Evolutionary conservation across 306 rosid species (phyloP), one percentile per base, ranked within the genome.

Genomic region (Corylus heterophylla): DNA sequence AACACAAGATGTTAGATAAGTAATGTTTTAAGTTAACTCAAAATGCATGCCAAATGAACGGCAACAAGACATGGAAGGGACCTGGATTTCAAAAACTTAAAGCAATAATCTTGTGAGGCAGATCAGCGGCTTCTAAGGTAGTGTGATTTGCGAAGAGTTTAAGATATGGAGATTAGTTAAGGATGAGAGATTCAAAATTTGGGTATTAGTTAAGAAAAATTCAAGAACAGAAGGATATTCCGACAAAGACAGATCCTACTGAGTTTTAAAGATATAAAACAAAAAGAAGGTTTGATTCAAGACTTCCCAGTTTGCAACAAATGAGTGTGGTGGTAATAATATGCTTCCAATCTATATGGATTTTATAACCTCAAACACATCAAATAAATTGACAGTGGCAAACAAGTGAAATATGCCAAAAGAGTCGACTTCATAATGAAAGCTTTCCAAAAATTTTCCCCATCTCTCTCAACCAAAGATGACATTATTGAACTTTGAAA

Each of bases 1-100:
- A 73, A 70, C 18, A 71, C 42, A 48, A 64, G 61, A 54, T 78
- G 69, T 54, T 47, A 20, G 50, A 77, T 63, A 35, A n/a, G 54
- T 74, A 75, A 7, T 37, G 35, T 54, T 80, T 29, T 39, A 70
- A 52, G 22, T 29, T 31, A 61, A 54, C 10, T 22, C 31, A 39
- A 37, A 37, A 67, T 18, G 66, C 14, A n/a, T 31, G 2, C 50
- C 20, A 76, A 49, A 79, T 42, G 45, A 73, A 67, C 69, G 2
- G 44, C 16, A 44, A 13, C 56, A 42, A n/a, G 49, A 37, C 18
- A 59, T 17, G 51, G 16, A 44, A 29, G 56, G 48, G 50, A 67
- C 22, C 27, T 48, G 35, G 62, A 64, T 12, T 67, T 62, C 48
- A 58, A 14, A 74, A 45, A 37, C 66, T 76, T n/a, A 51, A 35